Evolutionary conservation across 305 asterid genomes (phyloP), one percentile per base, ranked within the genome.

Genomic region (Coffea humblotiana): DNA sequence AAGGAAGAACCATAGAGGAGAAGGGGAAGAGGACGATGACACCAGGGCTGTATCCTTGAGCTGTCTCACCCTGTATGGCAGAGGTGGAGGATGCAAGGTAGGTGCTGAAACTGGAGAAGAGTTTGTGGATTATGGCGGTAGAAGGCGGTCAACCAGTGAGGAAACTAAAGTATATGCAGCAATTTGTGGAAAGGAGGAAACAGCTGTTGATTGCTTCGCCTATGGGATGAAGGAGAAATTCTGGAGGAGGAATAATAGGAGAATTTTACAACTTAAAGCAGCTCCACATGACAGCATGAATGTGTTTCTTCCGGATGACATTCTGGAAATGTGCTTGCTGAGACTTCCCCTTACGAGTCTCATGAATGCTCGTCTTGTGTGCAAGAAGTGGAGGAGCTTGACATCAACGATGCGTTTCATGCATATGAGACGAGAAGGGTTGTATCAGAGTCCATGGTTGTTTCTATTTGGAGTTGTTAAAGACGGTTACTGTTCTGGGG

Each of bases 1-100:
- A 83, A 92, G 86, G 85, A 92, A 80, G 85, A 89, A 78, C 85
- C 88, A 71, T 23, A 88, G 84, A 83, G 88, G 58, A 8, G 94
- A 84, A 66, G 86, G 83, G 75, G 88, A 82, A 56, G 93, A 88
- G 27, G 96, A 92, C 49, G 94, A 86, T 27, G 90, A 90, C 32
- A 68, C 80, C 14, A 84, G 77, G 75, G 89, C 95, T 7, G 89
- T 90, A 66, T 92, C 98, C 43, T 80, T 91, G 84, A 87, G 94
- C 82, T 93, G 99, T 76, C 97, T 95, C 63, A 76, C 90, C 40
- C 83, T 93, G 40, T 92, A 91, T 29, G 87, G 93, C 32, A 86
- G 97, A 82, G 97, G 94, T 74, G 97, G 98, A 65, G 99, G 98
- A 72, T 95, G 99, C 90, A 92, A 88, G 88, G 98, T 95, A 51